Conservation (phyloP, 768 basidiomycete species). For the Glaciozyma martinii region DNA sequence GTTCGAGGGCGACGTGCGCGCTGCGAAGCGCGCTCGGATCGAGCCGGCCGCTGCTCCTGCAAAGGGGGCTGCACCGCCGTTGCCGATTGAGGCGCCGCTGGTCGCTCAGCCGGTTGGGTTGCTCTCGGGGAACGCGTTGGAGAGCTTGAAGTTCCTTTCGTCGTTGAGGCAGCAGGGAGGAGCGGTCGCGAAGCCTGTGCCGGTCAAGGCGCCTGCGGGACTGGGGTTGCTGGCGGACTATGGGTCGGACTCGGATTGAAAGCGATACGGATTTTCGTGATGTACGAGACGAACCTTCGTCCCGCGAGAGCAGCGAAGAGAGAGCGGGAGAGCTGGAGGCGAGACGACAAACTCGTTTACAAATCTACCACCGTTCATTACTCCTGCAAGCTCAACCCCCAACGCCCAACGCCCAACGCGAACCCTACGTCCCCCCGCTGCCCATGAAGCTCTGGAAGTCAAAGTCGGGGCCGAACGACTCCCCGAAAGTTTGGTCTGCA, state of each 20-base stretch:
- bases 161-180: conserved; percentile 57
- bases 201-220: conserved; percentile 35
- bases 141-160: conserved; percentile 83
- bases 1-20: conserved; percentile 34
- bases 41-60: conserved; percentile 10
- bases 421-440: too few species aligned
- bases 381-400: too few species aligned
- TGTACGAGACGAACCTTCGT: too few species aligned
- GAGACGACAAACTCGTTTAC: too few species aligned
- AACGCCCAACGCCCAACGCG: too few species aligned
- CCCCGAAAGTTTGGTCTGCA: too few species aligned
- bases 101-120: conserved; percentile 47
- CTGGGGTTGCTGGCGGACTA: conserved; percentile 28
- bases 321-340: too few species aligned
- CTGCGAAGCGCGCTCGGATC: conserved; percentile 39
- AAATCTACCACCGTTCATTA: too few species aligned
- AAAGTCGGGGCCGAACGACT: too few species aligned
- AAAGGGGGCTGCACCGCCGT: conserved; percentile 29
- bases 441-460: too few species aligned
- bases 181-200: conserved; percentile 37
- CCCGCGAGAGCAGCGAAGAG: too few species aligned
- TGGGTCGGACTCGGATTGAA: conserved; percentile 24
- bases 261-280: neutral
- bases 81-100: conserved; percentile 38
- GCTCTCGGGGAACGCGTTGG: conserved; percentile 72